Evolutionary conservation across 345 rosid genomes (phyloP).

Genomic region (Erysimum cheiranthoides): DNA sequence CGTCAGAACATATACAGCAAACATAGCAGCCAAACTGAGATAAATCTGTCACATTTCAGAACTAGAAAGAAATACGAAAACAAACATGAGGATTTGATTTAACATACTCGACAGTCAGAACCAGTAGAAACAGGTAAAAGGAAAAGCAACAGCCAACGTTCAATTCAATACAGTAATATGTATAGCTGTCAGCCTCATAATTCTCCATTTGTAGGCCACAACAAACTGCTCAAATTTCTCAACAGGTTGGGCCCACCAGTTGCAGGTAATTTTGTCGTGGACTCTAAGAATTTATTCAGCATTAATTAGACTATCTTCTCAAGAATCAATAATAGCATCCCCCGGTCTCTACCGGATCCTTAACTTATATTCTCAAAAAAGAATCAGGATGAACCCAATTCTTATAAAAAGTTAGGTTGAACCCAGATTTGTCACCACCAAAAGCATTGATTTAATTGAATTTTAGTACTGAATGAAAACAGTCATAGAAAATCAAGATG

Average conservation of each 20-base stretch:
- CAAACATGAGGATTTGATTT: conserved; percentile 16
- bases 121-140: conserved; percentile 22
- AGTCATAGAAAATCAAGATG: neutral
- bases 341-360: too few relatives aligned
- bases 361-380: too few relatives aligned
- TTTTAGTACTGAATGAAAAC: neutral
- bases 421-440: neutral
- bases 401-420: too few relatives aligned
- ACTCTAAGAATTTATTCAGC: conserved; percentile 36
- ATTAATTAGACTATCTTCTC: conserved; percentile 26
- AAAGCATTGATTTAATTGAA: neutral
- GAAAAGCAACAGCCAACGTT: conserved; percentile 28
- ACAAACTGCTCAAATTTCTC: conserved; percentile 23
- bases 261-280: conserved; percentile 43
- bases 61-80: conserved; percentile 13
- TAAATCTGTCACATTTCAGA: conserved; percentile 12
- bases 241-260: conserved; percentile 46
- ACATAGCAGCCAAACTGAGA: neutral
- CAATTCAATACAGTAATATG: conserved; percentile 24
- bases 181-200: conserved; percentile 40
- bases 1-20: conserved; percentile 24
- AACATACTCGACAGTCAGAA: conserved; percentile 30
- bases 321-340: conserved; percentile 33
- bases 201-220: conserved; percentile 34
- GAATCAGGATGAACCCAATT: too few relatives aligned